Base-by-base conservation (phyloP, 306 rosid genomes). In the Trifolium pratense region DNA sequence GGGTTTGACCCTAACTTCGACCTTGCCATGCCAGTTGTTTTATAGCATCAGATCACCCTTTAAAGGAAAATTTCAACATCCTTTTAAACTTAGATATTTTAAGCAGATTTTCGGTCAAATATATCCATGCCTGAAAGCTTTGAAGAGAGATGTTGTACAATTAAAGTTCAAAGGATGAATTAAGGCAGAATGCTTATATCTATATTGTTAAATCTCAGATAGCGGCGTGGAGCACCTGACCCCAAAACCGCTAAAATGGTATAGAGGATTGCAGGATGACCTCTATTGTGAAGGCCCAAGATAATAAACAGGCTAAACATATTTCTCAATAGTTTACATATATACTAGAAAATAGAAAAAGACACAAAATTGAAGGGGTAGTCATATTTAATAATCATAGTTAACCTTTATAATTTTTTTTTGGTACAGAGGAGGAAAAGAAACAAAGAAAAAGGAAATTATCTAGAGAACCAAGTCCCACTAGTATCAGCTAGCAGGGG, bases 1-100 rank as follows among this genome's bases (percentile, higher is more conserved):
- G 11, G 9, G 53, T 65, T 65, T 40, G 52, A 21, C 32, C 17
- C 32, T 20, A 32, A 18, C 52, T 20, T 64, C 2, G 70, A 18
- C 70, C 31, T 64, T 64, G 17, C 10, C 18, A 6, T 18, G 51
- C 12, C 7, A 5, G 12, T 29, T 39, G 18, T 11, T 64, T 39
- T 64, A 64, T 37, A 39, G 31, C 26, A 63, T 36, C 48, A 36
- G 20, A n/a, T 37, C 6, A 4, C 68, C 68, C n/a, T 60, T 31
- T 60, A 37, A 63, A 63, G 68, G 29, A 63, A 63, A 37, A 63
- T 63, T 6, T 63, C 34, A 64, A 9, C 70, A 11, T 64, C 34
- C 52, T 5, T 63, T 10, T 63, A 36, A 16, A 39, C 68, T 17
- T 63, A 18, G 46, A 34, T 39, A 16, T 36, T 63, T 63, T 31